Evolutionary conservation across 2,329 filamentous ascomycete species (phyloP), one percentile per base, ranked within the genome.

Genomic region (Aureobasidium sp.): DNA sequence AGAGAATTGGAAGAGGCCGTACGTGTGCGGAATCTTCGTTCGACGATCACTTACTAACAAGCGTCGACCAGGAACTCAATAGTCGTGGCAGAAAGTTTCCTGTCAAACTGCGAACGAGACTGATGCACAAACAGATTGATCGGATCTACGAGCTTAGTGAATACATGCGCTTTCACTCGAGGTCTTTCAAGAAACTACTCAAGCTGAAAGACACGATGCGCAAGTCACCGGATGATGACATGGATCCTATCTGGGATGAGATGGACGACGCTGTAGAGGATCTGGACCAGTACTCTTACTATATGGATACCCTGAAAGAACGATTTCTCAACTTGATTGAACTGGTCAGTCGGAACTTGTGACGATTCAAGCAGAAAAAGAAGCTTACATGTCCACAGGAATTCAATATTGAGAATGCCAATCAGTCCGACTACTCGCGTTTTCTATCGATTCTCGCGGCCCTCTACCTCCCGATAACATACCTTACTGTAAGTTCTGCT

Each of bases 271-370:
- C 63, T 2, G 60, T 66, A 1, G 67, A 69, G 21, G 66, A 69
- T 44, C 59, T 69, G 6, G 65, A 64, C 11, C 67, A 69, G 25
- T 67, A 62, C 52, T 63, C 67, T 35, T 60, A 60, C 30, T 62
- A 64, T 2, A 58, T 69, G 24, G 64, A 67, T 35, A 60, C 61
- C 3, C 56, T 68, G 12, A 68, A 66, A 55, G 66, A 69, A 53
- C 64, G 66, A 30, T 68, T 68, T 58, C 66, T 65, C 61, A 69
- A 69, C 50, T 58, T 69, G 12, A 66, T 69, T 47, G 66, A 68
- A 40, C 63, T 69, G n/a, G 53, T 54, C 4, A 54, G 53, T 29
- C 5, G 10, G 6, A 3, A n/a, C 11, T 21, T 24, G 11, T 6
- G 11, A 14, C 3, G 3, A 7, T n/a, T 14, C 1, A 17, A 12